Percentiles rank a stretch among this genome's conserved stretches.
phyloP scores from a whole-genome alignment of 352 stramenopile species.

The Phytopythium chamaehyphon region DNA sequence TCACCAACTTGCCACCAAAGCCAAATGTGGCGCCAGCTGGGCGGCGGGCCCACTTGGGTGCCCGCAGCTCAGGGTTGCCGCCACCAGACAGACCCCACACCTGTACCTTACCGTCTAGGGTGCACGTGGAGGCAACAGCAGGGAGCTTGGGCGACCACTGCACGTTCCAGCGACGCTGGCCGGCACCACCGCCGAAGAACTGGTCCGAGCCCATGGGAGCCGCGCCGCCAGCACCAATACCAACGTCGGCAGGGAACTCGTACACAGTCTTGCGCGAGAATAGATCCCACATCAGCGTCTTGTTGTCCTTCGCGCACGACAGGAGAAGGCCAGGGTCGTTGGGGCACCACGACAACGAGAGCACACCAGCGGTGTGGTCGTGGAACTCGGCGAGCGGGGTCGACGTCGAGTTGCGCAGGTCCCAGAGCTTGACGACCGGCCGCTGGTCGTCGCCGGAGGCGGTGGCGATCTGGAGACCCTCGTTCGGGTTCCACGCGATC shows the following conservation, averaged over 20 bases:
- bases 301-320: conserved; percentile 97
- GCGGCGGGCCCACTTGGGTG: conserved; percentile 94
- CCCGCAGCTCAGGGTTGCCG: conserved; percentile 75
- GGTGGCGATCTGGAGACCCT: conserved; percentile 97
- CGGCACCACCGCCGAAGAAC: conserved; percentile 68
- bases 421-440: conserved; percentile 97
- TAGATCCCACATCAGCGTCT: conserved; percentile 97
- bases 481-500: conserved; percentile 97
- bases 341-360: conserved; percentile 97
- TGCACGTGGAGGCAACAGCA: conserved; percentile 94
- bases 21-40: conserved; percentile 92
- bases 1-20: conserved; percentile 95
- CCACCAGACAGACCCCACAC: conserved; percentile 83
- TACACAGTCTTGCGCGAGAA: conserved; percentile 91
- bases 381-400: conserved; percentile 95
- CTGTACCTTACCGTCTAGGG: conserved; percentile 97
- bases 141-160: conserved; percentile 95
- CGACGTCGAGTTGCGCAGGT: conserved; percentile 96
- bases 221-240: conserved; percentile 23
- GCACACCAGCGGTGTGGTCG: conserved; percentile 94
- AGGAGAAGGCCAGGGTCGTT: conserved; percentile 92
- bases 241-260: conserved; percentile 86
- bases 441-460: conserved; percentile 94
- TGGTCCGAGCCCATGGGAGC: conserved; percentile 74
- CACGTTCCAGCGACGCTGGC: conserved; percentile 92